A percentile compares a stretch with the other conserved stretches of the same genome.
phyloP scores from a whole-genome alignment of 208 protist genomes.

The Crithidia bombi region DNA sequence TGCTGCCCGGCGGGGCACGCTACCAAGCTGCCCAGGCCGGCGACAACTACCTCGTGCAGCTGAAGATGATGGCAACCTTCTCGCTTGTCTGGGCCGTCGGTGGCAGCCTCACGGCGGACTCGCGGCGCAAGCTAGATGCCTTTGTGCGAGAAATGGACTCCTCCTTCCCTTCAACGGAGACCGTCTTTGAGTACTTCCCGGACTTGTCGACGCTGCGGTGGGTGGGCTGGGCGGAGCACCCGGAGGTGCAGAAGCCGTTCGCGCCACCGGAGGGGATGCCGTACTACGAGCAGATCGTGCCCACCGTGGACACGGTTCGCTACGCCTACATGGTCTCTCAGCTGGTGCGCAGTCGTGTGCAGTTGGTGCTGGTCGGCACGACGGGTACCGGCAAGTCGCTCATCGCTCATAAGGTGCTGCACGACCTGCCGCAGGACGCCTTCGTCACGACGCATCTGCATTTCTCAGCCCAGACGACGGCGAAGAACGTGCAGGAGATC shows the following conservation, averaged over 20 bases:
- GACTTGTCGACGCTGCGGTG: conserved; percentile 91
- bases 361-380: conserved; percentile 95
- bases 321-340: conserved; percentile 95
- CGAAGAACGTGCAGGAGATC: conserved; percentile 95
- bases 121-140: conserved; percentile 93
- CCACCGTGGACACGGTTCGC: conserved; percentile 97
- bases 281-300: conserved; percentile 96
- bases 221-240: conserved; percentile 95
- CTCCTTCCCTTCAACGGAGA: conserved; percentile 95
- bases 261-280: conserved; percentile 84
- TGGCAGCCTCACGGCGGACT: conserved; percentile 90
- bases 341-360: conserved; percentile 85
- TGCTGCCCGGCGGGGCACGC: conserved; percentile 54
- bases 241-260: conserved; percentile 86
- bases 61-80: conserved; percentile 96
- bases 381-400: conserved; percentile 98
- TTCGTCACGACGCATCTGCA: conserved; percentile 94
- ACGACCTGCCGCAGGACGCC: conserved; percentile 70
- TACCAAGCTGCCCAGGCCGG: conserved; percentile 86
- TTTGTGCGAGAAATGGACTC: conserved; percentile 96
- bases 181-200: conserved; percentile 98
- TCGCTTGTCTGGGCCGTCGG: conserved; percentile 96
- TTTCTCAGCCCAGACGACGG: conserved; percentile 96
- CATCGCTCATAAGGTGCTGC: conserved; percentile 89
- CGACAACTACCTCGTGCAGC: conserved; percentile 91